Base-by-base conservation (phyloP, 2,329 filamentous ascomycete species). In the Nemania diffusa region DNA sequence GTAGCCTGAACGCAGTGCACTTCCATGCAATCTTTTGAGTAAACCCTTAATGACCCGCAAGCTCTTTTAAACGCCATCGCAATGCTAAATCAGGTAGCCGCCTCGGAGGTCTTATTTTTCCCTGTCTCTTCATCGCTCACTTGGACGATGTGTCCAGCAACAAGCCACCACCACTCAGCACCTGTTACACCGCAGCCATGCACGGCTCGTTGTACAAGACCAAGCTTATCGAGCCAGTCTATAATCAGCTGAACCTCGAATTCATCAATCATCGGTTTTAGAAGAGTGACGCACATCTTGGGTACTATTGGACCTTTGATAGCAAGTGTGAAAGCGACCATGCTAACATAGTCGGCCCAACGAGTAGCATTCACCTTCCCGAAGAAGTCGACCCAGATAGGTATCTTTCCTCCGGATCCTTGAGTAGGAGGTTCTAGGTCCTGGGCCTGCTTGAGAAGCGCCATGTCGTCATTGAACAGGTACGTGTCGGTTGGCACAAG, bases 371-470 rank as follows among this genome's bases (percentile, higher is more conserved):
- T 84, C 0, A 87, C 73, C 5, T 84, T 80, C 7, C 87, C 89
- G 67, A 91, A 87, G 67, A 94, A 88, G 76, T 91, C 90, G 59
- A 88, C 86, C 92, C 92, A 94, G 59, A 92, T 84, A 0, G 92
- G 92, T 3, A 92, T 81, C 48, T 87, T 85, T 11, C 83, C 82
- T 4, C 73, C 74, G 1, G 80, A 78, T 0, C 83, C 82, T 15
- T 75, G 67, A 0, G 74, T 75, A 0, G 85, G 85, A 1, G 87
- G 79, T 1, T 81, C 81, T 27, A 77, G 73, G 1, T 68, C 60
- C 6, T 71, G 71, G 7, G 81, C 78, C 17, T 76, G 75, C 2
- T 79, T 68, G 2, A 85, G 73, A 2, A 84, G 76, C 5, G 80
- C 76, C 48, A 86, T 81, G 1, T 84, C 79, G 26, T 86, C 83